Evolutionary conservation across 2,329 filamentous ascomycete species (phyloP), one percentile per base, ranked within the genome.

Genomic region (Curvularia lunata): DNA sequence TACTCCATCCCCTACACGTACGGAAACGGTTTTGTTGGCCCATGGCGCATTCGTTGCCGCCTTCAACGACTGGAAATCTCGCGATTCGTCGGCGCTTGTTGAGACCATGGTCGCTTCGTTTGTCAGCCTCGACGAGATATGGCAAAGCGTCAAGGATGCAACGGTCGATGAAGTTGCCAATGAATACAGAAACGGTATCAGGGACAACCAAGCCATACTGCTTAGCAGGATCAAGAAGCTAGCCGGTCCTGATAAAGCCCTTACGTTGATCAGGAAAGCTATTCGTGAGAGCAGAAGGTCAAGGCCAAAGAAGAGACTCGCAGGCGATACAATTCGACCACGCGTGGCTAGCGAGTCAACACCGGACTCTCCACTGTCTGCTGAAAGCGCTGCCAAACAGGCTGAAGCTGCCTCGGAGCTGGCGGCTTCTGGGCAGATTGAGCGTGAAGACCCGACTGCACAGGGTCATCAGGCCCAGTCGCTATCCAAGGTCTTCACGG

Each of bases 71-170:
- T 95, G 91, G 91, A 92, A 93, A 76, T 88, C 91, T 1, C 85
- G 90, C 51, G 91, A 94, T 72, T 91, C 90, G 0, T 88, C 88
- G 52, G 88, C 90, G 0, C 80, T 95, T 4, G 86, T 94, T 51
- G 89, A 93, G 67, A 88, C 91, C 54, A 93, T 95, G 91, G 83
- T 94, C n/a, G 84, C 91, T 69, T 90, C 92, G 63, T 93, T 94
- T 74, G 90, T 93, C 18, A 91, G 92, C 71, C 84, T 95, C 2
- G 91, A 95, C 69, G 88, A 88, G 34, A 94, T 94, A 47, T 90
- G 90, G 82, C 89, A 92, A 71, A 91, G 89, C 2, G 90, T 95
- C 72, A 92, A 92, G 74, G 88, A 92, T 67, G 88, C 88, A 51
- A 90, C 87, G 0, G 87, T 91, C 47, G 87, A 89, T 38, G 86